Percentiles rank a stretch among this genome's conserved stretches.
phyloP scores from a whole-genome alignment of 306 rosid genomes.

The Sesbania bispinosa region DNA sequence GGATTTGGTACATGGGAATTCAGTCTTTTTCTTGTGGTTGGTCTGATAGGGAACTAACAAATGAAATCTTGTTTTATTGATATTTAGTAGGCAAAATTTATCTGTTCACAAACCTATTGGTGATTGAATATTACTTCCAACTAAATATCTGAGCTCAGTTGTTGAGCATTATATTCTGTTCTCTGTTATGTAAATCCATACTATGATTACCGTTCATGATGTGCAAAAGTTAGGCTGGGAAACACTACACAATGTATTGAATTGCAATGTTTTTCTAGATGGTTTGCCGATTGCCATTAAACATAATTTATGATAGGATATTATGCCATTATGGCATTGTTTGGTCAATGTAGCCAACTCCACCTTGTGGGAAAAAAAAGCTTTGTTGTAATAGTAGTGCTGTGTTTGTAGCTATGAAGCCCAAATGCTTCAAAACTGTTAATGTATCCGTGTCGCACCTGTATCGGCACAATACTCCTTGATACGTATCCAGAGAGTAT shows the following conservation, averaged over 20 bases:
- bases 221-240: neutral
- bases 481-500: too few relatives aligned
- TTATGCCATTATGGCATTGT: too few relatives aligned
- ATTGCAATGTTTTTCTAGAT: neutral
- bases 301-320: too few relatives aligned
- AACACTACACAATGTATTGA: neutral
- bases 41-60: neutral
- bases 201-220: neutral
- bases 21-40: slow-evolving; percentile 33
- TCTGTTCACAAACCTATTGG: neutral
- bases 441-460: too few relatives aligned
- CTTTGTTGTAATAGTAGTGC: too few relatives aligned
- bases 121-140: neutral
- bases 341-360: too few relatives aligned
- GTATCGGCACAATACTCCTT: too few relatives aligned
- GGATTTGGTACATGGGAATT: slow-evolving; percentile 30
- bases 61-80: slow-evolving; percentile 1
- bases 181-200: neutral
- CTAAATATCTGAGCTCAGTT: neutral
- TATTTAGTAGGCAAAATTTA: neutral
- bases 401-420: too few relatives aligned
- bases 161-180: neutral
- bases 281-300: too few relatives aligned
- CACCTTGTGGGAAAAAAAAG: too few relatives aligned
- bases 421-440: too few relatives aligned